Conservation (phyloP, 2,329 filamentous ascomycete species). For the Cytospora piceicola region DNA sequence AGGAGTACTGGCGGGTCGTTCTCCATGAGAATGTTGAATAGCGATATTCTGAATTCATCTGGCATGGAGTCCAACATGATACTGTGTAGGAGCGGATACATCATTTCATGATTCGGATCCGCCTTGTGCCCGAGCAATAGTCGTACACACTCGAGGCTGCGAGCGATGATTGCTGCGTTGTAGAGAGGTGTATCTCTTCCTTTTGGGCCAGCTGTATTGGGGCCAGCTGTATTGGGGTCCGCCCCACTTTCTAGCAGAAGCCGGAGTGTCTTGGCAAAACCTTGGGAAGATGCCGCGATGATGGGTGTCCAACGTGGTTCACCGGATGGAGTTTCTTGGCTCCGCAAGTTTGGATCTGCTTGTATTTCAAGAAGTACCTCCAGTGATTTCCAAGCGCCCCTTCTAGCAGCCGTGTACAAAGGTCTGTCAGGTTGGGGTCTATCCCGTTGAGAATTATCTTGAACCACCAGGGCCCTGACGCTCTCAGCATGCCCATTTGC, state of each 20-base stretch:
- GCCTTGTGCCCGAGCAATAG: background rate
- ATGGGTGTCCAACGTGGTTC: background rate
- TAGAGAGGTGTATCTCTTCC: background rate
- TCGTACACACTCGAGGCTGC: background rate
- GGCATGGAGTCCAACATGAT: background rate
- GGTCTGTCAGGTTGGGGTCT: background rate
- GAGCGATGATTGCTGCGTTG: background rate
- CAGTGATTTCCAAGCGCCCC: background rate
- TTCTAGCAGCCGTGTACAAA: background rate
- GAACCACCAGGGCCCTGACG: background rate
- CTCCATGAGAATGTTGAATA: background rate
- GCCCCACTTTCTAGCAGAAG: background rate
- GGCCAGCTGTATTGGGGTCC: background rate
- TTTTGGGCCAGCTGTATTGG: background rate
- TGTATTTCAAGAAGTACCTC: background rate
- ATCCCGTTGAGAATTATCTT: background rate
- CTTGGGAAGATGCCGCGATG: background rate
- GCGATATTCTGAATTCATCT: background rate
- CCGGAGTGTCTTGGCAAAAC: background rate
- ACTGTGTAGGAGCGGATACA: background rate
- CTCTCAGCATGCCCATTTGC: background rate
- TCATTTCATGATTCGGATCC: background rate
- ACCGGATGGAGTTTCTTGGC: background rate
- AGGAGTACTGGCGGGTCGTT: background rate
- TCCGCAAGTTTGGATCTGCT: background rate